A percentile compares a stretch with the other conserved stretches of the same genome.
phyloP scores from a whole-genome alignment of 2,329 filamentous ascomycete species.

The Ascochyta koolunga region DNA sequence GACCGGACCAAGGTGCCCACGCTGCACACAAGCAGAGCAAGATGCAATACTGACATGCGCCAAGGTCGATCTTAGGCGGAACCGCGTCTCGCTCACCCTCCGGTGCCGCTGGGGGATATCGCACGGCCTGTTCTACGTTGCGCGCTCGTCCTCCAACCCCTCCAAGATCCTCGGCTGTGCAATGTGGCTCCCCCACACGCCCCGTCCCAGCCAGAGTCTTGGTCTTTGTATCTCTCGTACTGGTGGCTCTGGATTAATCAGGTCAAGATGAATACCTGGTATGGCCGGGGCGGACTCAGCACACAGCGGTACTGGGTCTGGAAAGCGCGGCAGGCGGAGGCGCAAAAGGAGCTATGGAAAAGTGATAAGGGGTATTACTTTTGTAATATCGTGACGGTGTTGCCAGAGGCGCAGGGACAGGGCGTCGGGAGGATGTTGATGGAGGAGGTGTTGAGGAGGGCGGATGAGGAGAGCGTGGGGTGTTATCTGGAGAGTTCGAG shows the following conservation, averaged over 20 bases:
- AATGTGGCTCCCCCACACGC: slow-evolving; percentile 72
- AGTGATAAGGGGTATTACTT: slow-evolving; percentile 75
- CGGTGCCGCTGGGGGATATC: slow-evolving; percentile 74
- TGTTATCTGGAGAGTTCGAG: slow-evolving; percentile 76
- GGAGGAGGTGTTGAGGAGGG: slow-evolving; percentile 65
- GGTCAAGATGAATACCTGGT: slow-evolving; percentile 69
- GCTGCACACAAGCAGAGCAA: slow-evolving; percentile 6
- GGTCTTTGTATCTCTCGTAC: slow-evolving; percentile 66
- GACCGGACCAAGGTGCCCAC: slow-evolving; percentile 61
- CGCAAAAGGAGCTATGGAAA: slow-evolving; percentile 68
- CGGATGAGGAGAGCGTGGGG: slow-evolving; percentile 67
- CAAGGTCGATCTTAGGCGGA: slow-evolving; percentile 65
- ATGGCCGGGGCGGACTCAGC: slow-evolving; percentile 72
- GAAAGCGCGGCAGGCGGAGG: slow-evolving; percentile 69
- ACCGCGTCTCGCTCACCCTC: slow-evolving; percentile 67
- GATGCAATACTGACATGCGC: not conserved
- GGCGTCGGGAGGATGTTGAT: slow-evolving; percentile 71
- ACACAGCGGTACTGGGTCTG: slow-evolving; percentile 74
- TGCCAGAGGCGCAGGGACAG: slow-evolving; percentile 68
- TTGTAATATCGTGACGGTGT: slow-evolving; percentile 75
- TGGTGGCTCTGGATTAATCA: slow-evolving; percentile 73
- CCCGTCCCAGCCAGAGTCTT: slow-evolving; percentile 57
- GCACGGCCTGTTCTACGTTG: slow-evolving; percentile 72
- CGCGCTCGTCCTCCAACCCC: slow-evolving; percentile 61
- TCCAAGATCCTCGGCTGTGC: slow-evolving; percentile 69